phyloP scores from a whole-genome alignment of 495 filamentous ascomycete species.

The Rostrohypoxylon terebratum region DNA sequence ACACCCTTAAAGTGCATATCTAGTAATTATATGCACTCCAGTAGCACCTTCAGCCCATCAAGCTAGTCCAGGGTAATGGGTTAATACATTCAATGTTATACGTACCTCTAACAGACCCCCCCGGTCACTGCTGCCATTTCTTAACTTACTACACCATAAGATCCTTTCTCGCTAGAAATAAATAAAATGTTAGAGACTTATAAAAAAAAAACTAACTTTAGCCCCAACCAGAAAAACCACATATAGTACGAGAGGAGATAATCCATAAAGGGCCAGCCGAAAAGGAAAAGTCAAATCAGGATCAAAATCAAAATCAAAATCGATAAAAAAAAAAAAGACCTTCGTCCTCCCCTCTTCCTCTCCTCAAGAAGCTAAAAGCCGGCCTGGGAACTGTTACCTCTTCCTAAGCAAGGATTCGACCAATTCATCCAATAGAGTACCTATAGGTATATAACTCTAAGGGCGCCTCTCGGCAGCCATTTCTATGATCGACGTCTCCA shows the following conservation, averaged over 20 bases:
- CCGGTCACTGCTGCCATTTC: constrained; percentile 30
- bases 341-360: not conserved
- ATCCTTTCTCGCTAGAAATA: constrained; percentile 30
- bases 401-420: constrained; percentile 35
- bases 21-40: constrained; percentile 31
- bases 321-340: constrained; percentile 27
- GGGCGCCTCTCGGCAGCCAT: constrained; percentile 47
- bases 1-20: constrained; percentile 20
- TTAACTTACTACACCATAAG: constrained; percentile 29
- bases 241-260: not conserved
- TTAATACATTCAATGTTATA: not conserved
- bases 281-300: constrained; percentile 16
- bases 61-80: constrained; percentile 19
- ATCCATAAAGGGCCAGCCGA: not conserved
- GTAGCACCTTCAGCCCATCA: constrained; percentile 41
- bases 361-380: constrained; percentile 7
- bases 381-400: constrained; percentile 3
- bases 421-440: constrained; percentile 37
- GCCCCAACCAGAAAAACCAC: not conserved
- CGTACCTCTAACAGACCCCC: constrained; percentile 23
- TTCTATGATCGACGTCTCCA: constrained; percentile 51
- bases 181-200: constrained; percentile 22
- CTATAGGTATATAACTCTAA: constrained; percentile 44
- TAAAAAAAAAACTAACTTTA: not conserved
- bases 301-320: constrained; percentile 21